Base-by-base conservation (phyloP, 2,329 filamentous ascomycete species). In the Waltergamsia citrina region DNA sequence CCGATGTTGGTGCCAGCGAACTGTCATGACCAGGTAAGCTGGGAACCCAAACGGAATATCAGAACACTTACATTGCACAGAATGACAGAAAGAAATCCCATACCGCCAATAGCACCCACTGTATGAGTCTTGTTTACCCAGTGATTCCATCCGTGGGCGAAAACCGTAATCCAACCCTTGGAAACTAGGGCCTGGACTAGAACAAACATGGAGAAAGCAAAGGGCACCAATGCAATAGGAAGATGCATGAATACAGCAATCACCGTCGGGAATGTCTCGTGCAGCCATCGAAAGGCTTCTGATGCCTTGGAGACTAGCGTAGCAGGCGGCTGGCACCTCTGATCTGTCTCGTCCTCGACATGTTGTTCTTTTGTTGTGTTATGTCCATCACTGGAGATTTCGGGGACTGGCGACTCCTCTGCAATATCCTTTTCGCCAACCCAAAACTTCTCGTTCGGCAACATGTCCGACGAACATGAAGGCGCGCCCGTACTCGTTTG, bases 1-100 rank as follows among this genome's bases (percentile, higher is more conserved):
- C 81, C 81, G 34, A 85, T 85, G 42, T 85, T 85, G 2, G 81
- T 85, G 14, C 81, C 81, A 0, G 81, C 78, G 43, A 85, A 85
- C 78, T 85, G 18, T 22, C 20, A 27, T 11, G 20, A 12, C 25
- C 12, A 24, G 31, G 16, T n/a, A 18, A 18, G 28, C 12, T n/a
- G n/a, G n/a, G n/a, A 8, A 24, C 22, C 8, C 22, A 24, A 8
- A 24, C 26, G 30, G 8, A 24, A 24, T 24, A n/a, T 24, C 22
- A 8, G 25, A n/a, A 15, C 32, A 67, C 78, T 65, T 51, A 84
- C 80, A 40, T 85, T 85, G 57, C 78, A 83, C 1, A 86, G 53
- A 9, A 85, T 65, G 1, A 82, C 78, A 0, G 78, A 80, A 0
- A 85, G 54, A 35, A 86, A 83, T 0, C 69, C 81, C 81, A 85